These are phyloP conservation scores for Chytridium lagenaria DNA, from an alignment of 371 early-diverging fungal species.

Conservation along the genomic window DNA sequence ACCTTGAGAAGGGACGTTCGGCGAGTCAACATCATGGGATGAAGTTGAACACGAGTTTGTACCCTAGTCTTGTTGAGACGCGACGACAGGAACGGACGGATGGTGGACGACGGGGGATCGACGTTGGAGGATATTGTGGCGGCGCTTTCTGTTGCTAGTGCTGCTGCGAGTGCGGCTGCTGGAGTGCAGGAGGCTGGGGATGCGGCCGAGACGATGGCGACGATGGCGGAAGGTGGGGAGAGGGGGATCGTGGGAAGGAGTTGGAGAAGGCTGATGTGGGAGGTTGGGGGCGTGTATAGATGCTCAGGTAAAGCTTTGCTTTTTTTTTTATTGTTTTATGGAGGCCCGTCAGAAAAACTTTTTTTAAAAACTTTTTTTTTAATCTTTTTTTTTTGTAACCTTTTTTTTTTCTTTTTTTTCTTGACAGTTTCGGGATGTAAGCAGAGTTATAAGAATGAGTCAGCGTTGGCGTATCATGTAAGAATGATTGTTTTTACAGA, in stretches of 20 bases:
- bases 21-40: slow-evolving; percentile 11
- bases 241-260: not conserved
- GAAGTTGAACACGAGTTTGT: not conserved
- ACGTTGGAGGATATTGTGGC: not conserved
- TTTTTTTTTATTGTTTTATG: not conserved
- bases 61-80: not conserved
- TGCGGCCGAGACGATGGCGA: not conserved
- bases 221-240: not conserved
- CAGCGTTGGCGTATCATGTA: slow-evolving; percentile 8
- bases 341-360: not conserved
- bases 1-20: slow-evolving; percentile 26
- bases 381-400: not conserved
- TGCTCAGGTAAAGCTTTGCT: not conserved
- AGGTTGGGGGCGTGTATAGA: not conserved
- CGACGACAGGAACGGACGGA: too few species aligned
- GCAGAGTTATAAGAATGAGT: slow-evolving; percentile 7
- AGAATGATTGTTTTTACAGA: not conserved
- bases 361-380: too few species aligned
- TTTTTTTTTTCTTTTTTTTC: not conserved
- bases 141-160: not conserved
- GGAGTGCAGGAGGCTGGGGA: not conserved
- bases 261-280: not conserved
- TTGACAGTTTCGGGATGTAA: not conserved
- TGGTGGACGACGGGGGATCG: too few species aligned
- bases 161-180: not conserved